Base-by-base conservation (phyloP, 2,329 filamentous ascomycete species). In the Colletotrichum godetiae region DNA sequence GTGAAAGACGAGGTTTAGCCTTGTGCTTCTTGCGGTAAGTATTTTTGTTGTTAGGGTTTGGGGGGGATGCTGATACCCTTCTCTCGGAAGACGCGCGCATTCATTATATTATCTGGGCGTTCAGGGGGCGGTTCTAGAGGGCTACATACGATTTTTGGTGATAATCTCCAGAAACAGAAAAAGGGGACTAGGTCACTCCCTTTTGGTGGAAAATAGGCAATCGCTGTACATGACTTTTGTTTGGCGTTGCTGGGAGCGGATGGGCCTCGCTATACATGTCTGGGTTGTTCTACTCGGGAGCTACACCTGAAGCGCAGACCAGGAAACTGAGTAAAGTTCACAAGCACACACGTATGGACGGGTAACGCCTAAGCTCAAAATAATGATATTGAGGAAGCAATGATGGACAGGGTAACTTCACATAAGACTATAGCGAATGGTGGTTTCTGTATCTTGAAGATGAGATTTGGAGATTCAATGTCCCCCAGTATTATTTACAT, bases 401-500 rank as follows among this genome's bases (percentile, higher is more conserved):
- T 19, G 13, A 7, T 22, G 29, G 5, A 13, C 11, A 12, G 37
- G 3, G 29, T 11, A 13, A 42, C 5, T 8, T 46, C 33, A 56
- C 62, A 57, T 19, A 12, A 42, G 11, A 6, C 19, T 13, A 53
- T 3, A 6, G 31, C 27, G 24, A 15, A 13, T 55, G 52, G 52
- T 55, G 6, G 6, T 49, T 49, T 49, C 19, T 49, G 15, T 24
- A 5, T 63, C 29, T 33, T 66, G 29, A 74, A 74, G 73, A 66
- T 59, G 69, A 69, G 73, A 74, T 73, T 68, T 12, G 60, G 57
- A 61, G 65, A 37, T 27, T 58, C 24, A 7, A 49, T 46, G 22
- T 57, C 22, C 56, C 58, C 35, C 49, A 52, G 31, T 19, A 71
- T 73, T 73, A 65, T 70, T 66, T 66, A 73, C 67, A 73, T 73